Evolutionary conservation across 2,329 filamentous ascomycete genomes (phyloP).

Genomic region (Botrytis byssoidea): DNA sequence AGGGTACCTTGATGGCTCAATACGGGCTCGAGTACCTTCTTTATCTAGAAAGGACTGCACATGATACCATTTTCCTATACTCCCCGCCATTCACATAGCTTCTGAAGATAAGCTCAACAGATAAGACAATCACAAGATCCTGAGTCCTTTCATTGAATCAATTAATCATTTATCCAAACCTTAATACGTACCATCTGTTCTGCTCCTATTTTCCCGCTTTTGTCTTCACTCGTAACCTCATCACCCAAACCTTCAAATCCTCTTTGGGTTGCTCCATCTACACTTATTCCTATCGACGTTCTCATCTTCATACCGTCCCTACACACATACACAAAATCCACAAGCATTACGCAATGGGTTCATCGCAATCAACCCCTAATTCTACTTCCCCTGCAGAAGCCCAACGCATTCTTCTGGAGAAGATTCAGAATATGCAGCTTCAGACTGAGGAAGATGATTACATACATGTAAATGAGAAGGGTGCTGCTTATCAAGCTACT

Average conservation of each 20-base stretch:
- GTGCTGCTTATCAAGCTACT: not conserved
- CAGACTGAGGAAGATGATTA: slow-evolving; percentile 44
- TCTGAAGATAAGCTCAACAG: not conserved
- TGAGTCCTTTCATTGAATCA: not conserved
- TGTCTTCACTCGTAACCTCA: not conserved
- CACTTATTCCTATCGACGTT: no score
- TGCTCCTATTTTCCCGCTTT: not conserved
- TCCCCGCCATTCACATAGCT: not conserved
- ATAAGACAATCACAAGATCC: not conserved
- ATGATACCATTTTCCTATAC: not conserved
- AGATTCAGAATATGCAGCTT: not conserved
- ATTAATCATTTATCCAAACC: not conserved
- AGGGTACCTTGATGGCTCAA: not conserved
- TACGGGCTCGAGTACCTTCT: not conserved
- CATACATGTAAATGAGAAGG: slow-evolving; percentile 44
- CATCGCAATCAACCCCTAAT: not conserved
- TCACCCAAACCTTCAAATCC: not conserved
- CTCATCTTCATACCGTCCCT: not conserved
- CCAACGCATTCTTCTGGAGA: not conserved
- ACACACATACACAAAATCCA: not conserved
- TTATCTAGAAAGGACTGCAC: not conserved
- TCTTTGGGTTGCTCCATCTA: not conserved
- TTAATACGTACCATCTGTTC: not conserved
- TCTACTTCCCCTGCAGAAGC: not conserved
- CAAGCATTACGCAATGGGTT: not conserved